These are phyloP conservation scores for Colletotrichum navitas DNA, from an alignment of 2,329 filamentous ascomycete species.

Conservation along the genomic window DNA sequence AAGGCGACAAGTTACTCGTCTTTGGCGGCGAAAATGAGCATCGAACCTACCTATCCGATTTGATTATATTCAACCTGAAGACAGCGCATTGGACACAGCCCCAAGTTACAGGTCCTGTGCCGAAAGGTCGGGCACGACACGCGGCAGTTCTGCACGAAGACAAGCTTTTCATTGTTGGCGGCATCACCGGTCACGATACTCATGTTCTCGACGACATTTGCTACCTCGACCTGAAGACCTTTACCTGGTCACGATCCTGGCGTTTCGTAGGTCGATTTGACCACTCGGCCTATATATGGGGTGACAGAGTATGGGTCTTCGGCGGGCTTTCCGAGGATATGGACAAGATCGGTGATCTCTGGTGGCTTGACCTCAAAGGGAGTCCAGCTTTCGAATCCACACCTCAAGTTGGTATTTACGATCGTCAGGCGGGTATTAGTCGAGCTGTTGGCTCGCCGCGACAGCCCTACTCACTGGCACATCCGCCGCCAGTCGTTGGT, in stretches of 20 bases:
- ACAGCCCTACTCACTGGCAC: conserved; percentile 63
- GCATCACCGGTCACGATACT: conserved; percentile 94
- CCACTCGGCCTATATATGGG: conserved; percentile 93
- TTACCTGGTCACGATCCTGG: conserved; percentile 97
- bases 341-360: conserved; percentile 95
- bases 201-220: conserved; percentile 95
- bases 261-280: conserved; percentile 95
- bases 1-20: conserved; percentile 94
- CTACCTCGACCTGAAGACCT: conserved; percentile 96
- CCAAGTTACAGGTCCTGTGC: conserved; percentile 84
- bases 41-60: conserved; percentile 91
- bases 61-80: conserved; percentile 95
- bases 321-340: conserved; percentile 95
- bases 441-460: conserved; percentile 65
- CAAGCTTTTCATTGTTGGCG: conserved; percentile 94
- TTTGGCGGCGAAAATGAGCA: conserved; percentile 99
- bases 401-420: conserved; percentile 67
- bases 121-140: conserved; percentile 91
- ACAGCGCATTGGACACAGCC: conserved; percentile 97
- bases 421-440: conserved; percentile 58
- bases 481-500: conserved; percentile 63
- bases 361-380: conserved; percentile 96
- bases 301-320: conserved; percentile 95
- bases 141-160: conserved; percentile 95
- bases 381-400: conserved; percentile 85